Evolutionary conservation across 208 protist species (phyloP).

Genomic region (Trypanosoma lewisi): DNA sequence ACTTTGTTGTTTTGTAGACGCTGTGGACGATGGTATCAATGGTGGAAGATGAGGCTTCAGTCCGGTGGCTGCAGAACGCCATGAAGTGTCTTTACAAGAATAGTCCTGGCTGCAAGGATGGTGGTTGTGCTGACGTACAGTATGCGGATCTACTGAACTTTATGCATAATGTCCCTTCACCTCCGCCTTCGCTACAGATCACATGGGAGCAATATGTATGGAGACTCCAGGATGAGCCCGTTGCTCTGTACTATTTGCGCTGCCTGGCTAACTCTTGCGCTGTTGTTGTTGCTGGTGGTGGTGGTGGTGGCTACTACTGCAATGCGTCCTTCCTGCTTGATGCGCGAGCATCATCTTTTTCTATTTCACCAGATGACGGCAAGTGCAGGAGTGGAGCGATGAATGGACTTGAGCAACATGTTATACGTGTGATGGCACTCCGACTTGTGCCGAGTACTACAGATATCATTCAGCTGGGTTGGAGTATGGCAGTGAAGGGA

Average conservation of each 20-base stretch:
- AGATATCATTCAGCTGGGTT: constrained; percentile 58
- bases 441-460: constrained; percentile 34
- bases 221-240: constrained; percentile 56
- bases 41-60: neutral
- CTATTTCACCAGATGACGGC: neutral
- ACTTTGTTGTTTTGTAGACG: too few species aligned
- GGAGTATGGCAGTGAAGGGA: constrained; percentile 13
- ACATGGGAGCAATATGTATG: constrained; percentile 58
- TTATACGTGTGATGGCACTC: constrained; percentile 46
- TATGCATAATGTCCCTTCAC: constrained; percentile 28
- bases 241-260: constrained; percentile 57
- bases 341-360: neutral
- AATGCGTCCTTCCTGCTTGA: constrained; percentile 16
- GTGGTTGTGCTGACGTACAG: constrained; percentile 6
- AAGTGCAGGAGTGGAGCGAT: neutral
- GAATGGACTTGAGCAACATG: constrained; percentile 22
- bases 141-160: constrained; percentile 32
- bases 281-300: constrained; percentile 6
- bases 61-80: constrained; percentile 7
- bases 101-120: neutral
- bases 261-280: constrained; percentile 44
- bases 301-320: constrained; percentile 7
- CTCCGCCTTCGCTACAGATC: constrained; percentile 39
- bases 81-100: constrained; percentile 4
- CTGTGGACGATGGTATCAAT: neutral